Evolutionary conservation across 176 grass and related monocot genomes (phyloP).

Genomic region (Avena eriantha): DNA sequence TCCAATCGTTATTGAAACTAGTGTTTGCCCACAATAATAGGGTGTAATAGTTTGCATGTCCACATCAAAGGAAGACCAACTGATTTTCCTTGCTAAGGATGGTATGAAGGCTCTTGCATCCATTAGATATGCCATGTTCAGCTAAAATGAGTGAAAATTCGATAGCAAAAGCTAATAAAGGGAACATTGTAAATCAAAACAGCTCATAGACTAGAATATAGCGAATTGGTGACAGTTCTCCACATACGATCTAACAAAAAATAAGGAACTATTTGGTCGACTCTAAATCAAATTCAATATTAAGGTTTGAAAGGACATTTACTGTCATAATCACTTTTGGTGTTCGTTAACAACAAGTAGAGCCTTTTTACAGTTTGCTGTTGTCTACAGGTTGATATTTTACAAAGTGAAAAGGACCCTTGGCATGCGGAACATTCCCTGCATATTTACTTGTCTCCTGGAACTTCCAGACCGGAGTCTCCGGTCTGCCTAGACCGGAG

Average conservation of each 20-base stretch:
- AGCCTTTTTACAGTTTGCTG: too few species aligned
- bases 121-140: constrained; percentile 91
- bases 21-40: neutral
- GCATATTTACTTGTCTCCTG: too few species aligned
- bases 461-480: too few species aligned
- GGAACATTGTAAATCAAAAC: neutral
- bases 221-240: neutral
- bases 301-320: too few species aligned
- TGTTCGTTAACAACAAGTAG: too few species aligned
- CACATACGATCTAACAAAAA: neutral
- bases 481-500: too few species aligned
- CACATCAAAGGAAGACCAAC: constrained; percentile 81
- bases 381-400: too few species aligned
- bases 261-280: neutral
- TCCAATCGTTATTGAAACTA: neutral
- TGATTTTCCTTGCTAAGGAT: constrained; percentile 92
- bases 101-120: constrained; percentile 88
- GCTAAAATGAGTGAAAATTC: constrained; percentile 33
- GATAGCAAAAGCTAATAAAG: neutral
- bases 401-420: too few species aligned
- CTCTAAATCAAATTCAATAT: neutral
- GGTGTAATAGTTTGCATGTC: constrained; percentile 56
- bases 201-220: neutral
- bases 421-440: too few species aligned
- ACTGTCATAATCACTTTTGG: too few species aligned